Percentiles rank a stretch among this genome's conserved stretches.
Evolutionary conservation across 371 early-diverging fungal genomes (phyloP).

Genomic region (Parasitella parasitica): DNA sequence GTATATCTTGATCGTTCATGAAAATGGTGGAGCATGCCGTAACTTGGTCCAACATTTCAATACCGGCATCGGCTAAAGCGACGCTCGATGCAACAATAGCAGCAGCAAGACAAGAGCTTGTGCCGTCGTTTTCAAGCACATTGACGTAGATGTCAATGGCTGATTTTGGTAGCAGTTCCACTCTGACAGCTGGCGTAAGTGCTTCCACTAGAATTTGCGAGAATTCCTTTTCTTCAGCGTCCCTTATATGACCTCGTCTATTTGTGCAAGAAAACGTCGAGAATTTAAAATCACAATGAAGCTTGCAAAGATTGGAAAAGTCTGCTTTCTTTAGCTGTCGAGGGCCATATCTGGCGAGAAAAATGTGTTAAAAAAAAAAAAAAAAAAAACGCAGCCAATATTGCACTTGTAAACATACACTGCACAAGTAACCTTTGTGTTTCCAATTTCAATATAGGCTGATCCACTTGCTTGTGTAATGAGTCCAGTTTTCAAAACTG

Average conservation of each 20-base stretch:
- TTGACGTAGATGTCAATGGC: conserved; percentile 84
- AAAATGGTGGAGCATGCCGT: conserved; percentile 77
- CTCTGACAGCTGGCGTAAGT: conserved; percentile 82
- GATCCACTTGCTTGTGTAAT: conserved; percentile 88
- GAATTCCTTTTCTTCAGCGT: conserved; percentile 82
- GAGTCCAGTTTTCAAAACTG: conserved; percentile 82
- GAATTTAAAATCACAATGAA: conserved; percentile 89
- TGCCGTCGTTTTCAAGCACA: conserved; percentile 88
- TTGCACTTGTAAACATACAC: conserved; percentile 69
- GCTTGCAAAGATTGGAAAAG: conserved; percentile 61
- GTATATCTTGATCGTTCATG: conserved; percentile 40
- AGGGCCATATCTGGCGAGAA: conserved; percentile 68
- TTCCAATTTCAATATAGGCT: conserved; percentile 85
- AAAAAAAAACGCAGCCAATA: too few relatives aligned
- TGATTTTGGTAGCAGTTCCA: conserved; percentile 88
- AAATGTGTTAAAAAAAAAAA: too few relatives aligned
- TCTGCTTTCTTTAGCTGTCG: conserved; percentile 59
- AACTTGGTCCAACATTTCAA: conserved; percentile 92
- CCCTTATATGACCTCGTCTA: conserved; percentile 62
- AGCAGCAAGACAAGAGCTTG: conserved; percentile 73
- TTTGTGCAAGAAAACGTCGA: conserved; percentile 84
- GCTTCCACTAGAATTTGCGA: conserved; percentile 78
- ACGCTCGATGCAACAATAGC: conserved; percentile 87
- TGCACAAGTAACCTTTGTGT: conserved; percentile 86
- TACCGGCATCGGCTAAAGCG: conserved; percentile 92